These are phyloP conservation scores for Pleurotus cornucopiae DNA, from an alignment of 768 basidiomycete genomes.

Conservation along the genomic window DNA sequence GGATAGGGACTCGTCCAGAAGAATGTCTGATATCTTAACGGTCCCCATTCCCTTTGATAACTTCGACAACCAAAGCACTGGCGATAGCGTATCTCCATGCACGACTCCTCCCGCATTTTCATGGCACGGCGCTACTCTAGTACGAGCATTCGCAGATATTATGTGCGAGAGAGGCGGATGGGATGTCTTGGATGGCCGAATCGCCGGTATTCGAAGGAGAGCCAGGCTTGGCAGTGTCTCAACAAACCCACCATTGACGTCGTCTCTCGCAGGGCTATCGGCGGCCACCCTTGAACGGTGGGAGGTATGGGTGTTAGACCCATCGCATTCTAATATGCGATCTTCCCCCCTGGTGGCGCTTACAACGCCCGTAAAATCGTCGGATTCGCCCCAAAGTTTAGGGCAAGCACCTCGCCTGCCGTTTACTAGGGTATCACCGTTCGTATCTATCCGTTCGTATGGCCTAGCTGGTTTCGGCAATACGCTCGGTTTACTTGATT, in stretches of 20 bases:
- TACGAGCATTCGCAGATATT: constrained; percentile 45
- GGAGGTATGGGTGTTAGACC: constrained; percentile 82
- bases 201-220: constrained; percentile 68
- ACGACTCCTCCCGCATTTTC: constrained; percentile 29
- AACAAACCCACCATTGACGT: constrained; percentile 8
- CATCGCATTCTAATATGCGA: constrained; percentile 40
- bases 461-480: constrained; percentile 77
- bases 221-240: constrained; percentile 18
- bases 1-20: constrained; percentile 58
- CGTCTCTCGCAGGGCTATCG: constrained; percentile 44
- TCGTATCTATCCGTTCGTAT: constrained; percentile 43
- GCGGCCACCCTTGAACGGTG: constrained; percentile 69
- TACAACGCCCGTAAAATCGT: constrained; percentile 19
- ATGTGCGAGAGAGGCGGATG: constrained; percentile 76
- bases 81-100: constrained; percentile 25
- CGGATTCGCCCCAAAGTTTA: constrained; percentile 15
- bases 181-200: constrained; percentile 53
- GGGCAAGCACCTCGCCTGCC: constrained; percentile 55
- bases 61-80: constrained; percentile 22
- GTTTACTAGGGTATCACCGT: constrained; percentile 74
- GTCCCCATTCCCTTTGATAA: constrained; percentile 45
- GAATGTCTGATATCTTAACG: constrained; percentile 41
- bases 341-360: constrained; percentile 51
- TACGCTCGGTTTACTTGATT: constrained; percentile 59
- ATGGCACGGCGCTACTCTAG: constrained; percentile 57